These are phyloP conservation scores for Plasmodium cynomolgi DNA, from an alignment of 169 alveolate genomes.

Conservation along the genomic window DNA sequence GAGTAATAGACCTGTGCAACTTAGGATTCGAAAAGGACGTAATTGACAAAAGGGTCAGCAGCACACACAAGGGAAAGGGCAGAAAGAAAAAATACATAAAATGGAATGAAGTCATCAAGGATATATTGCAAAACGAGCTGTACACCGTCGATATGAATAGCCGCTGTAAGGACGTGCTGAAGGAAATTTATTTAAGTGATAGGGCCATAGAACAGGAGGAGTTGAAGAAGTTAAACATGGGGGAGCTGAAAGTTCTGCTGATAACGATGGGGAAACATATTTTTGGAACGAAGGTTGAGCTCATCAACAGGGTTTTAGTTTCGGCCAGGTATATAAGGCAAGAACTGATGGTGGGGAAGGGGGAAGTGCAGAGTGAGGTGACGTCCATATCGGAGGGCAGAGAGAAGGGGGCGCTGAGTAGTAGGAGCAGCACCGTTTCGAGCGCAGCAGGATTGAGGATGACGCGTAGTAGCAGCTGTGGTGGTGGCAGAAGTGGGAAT, in stretches of 20 bases:
- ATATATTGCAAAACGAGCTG: conserved; percentile 8
- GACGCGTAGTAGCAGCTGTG: background rate
- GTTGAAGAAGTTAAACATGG: conserved; percentile 45
- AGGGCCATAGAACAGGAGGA: conserved; percentile 4
- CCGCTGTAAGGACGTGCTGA: conserved; percentile 32
- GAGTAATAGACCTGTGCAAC: conserved; percentile 58
- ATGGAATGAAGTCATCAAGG: conserved; percentile 31
- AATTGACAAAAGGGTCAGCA: conserved; percentile 18
- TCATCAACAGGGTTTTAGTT: conserved; percentile 52
- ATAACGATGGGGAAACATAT: conserved; percentile 70
- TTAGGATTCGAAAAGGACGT: conserved; percentile 64
- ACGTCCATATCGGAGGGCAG: background rate
- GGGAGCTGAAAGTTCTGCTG: conserved; percentile 60
- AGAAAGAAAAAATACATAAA: conserved; percentile 22
- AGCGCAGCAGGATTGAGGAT: background rate
- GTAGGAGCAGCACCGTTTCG: conserved; percentile 15
- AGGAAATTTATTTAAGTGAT: conserved; percentile 33
- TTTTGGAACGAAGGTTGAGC: conserved; percentile 67
- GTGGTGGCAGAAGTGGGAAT: too few relatives aligned
- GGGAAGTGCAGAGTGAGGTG: background rate
- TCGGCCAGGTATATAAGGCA: conserved; percentile 65
- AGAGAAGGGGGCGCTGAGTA: conserved; percentile 6
- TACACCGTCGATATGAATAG: conserved; percentile 57
- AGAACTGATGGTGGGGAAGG: background rate
- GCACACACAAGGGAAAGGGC: conserved; percentile 20